Evolutionary conservation across 495 filamentous ascomycete species (phyloP), one percentile per base, ranked within the genome.

Genomic region (Daldinia concentrica): DNA sequence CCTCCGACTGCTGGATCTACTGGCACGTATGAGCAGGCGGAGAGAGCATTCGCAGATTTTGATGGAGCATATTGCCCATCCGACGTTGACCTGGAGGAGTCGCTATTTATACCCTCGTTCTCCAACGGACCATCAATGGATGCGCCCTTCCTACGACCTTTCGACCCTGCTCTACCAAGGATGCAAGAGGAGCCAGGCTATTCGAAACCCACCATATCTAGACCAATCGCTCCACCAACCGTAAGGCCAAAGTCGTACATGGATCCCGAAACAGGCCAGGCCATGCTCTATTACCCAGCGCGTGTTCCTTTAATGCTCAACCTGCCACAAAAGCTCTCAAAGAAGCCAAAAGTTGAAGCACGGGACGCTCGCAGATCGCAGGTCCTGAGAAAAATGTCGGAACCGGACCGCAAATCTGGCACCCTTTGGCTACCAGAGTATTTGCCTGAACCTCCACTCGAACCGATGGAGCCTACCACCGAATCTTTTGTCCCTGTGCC

Each of bases 211-310:
- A 62, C 54, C 6, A 66, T 76, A 71, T 62, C 76, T 0, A 32
- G 58, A 37, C 74, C 74, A 27, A 52, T 64, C 24, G 66, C 58
- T 15, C 64, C 70, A 45, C 76, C 80, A 9, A 79, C 78, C 8
- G 82, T 78, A 58, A 82, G 86, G 59, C 86, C 89, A 22, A 81
- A 86, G 68, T 85, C 88, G 22, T 90, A 89, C 74, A 81, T 90
- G 57, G 85, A 91, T 69, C 90, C 90, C 9, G 82, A 82, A 29
- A 86, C 86, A 2, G 89, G 86, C 4, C 88, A 95, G 65, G 83
- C 90, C 58, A 95, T 99, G 91, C 87, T 97, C 8, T 98, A 89
- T 78, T 99, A 99, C 76, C 95, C 95, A 14, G 95, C 95, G 3
- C 95, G 93, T 12, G 95, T 99, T 0, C 95, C 95, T 1, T 90